A percentile compares a stretch with the other conserved stretches of the same genome.
Conservation (phyloP, 768 basidiomycete species). For the Polyporus arcularius region DNA sequence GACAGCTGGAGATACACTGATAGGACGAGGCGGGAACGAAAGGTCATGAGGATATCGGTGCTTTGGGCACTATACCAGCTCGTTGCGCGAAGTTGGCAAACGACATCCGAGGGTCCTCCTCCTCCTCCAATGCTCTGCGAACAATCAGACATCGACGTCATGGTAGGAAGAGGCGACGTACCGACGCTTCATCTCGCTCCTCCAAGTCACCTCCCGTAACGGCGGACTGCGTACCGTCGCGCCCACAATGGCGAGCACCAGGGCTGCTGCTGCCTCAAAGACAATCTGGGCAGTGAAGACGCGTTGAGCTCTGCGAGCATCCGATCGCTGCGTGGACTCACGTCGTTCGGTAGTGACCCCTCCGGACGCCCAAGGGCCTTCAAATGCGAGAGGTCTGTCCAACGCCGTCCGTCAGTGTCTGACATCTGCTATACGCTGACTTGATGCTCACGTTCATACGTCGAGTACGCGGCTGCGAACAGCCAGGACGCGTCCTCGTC, state of each 20-base stretch:
- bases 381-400: conserved; percentile 68
- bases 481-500: conserved; percentile 5
- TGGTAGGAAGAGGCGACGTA: conserved; percentile 35
- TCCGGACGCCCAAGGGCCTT: conserved; percentile 77
- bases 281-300: conserved; percentile 51
- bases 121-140: conserved; percentile 25
- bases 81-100: conserved; percentile 27
- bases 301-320: not conserved
- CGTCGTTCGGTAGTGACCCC: conserved; percentile 63
- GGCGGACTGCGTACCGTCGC: conserved; percentile 68
- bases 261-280: conserved; percentile 61
- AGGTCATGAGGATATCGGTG: not conserved
- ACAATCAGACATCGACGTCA: not conserved
- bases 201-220: conserved; percentile 84
- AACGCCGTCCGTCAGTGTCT: not conserved
- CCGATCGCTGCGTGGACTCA: conserved; percentile 32
- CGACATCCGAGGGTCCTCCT: conserved; percentile 25
- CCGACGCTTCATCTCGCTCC: conserved; percentile 86
- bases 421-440: not conserved
- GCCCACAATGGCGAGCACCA: conserved; percentile 71
- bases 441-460: conserved; percentile 66
- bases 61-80: conserved; percentile 23
- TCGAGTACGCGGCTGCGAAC: conserved; percentile 69
- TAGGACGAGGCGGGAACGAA: not conserved
- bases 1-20: not conserved